Evolutionary conservation across 495 filamentous ascomycete genomes (phyloP), one percentile per base, ranked within the genome.

Genomic region (Halenospora varia): DNA sequence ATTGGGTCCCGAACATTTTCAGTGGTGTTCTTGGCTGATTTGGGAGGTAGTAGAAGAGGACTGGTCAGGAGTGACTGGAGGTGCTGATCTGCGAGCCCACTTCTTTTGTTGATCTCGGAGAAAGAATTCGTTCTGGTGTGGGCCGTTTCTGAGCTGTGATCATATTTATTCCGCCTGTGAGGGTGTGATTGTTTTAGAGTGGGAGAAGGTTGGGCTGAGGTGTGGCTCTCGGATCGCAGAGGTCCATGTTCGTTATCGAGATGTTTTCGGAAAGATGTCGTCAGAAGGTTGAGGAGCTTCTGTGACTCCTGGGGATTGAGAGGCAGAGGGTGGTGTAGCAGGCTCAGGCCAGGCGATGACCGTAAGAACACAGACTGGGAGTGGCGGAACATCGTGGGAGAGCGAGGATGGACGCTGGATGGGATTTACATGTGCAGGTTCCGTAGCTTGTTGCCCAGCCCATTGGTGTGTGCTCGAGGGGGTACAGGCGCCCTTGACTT

Each of bases 261-360:
- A 35, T 87, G 82, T 23, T 77, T 69, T 57, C 81, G 78, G 67
- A 89, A 89, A 11, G 85, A 88, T 15, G 77, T 74, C n/a, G 83
- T 87, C 59, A 89, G 77, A 26, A 83, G 74, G 49, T 73, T 73
- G 24, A 88, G 77, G 2, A 89, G 73, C 56, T 82, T 78, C 57
- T 82, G 69, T 22, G 83, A 84, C 65, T 88, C 79, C 53, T 77
- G 78, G 1, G 77, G 75, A 41, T 75, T 80, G 18, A 86, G 73
- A 17, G 86, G 84, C 3, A 88, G 73, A 25, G 81, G 84, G 19
- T 76, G 82, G 61, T 89, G 83, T 25, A 88, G 56, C 55, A 62
- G 59, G n/a, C 44, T 48, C 2, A 62, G 26, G 8, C 55, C 26
- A 8, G 53, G 56, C 41, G 57, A 41, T 10, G 59, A 46, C 45